Percentiles rank a stretch among this genome's conserved stretches.
These are phyloP conservation scores for Nymphaea thermarum DNA, from an alignment of 164 flowering plant species.

Conservation along the genomic window DNA sequence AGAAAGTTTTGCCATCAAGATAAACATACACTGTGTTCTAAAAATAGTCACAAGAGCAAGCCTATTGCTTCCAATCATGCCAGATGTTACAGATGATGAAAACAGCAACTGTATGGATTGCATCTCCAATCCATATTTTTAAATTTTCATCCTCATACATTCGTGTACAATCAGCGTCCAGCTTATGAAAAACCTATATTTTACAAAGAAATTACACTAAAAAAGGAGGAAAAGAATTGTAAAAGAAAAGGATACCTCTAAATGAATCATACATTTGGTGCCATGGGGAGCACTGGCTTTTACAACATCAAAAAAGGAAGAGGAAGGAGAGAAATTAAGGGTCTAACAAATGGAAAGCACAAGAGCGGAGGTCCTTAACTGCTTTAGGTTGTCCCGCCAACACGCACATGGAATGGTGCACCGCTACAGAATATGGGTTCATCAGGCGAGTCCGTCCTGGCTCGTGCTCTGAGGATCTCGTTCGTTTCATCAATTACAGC, in stretches of 20 bases:
- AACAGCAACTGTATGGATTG: too few species aligned
- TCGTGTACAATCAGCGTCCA: not conserved
- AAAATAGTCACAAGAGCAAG: too few species aligned
- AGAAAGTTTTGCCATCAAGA: too few species aligned
- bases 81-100: too few species aligned
- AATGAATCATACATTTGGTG: not conserved
- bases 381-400: slow-evolving; percentile 43
- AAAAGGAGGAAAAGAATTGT: too few species aligned
- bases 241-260: too few species aligned
- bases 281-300: not conserved
- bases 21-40: too few species aligned
- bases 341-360: not conserved
- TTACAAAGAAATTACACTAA: not conserved
- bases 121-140: too few species aligned
- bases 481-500: slow-evolving; percentile 83
- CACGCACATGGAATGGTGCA: slow-evolving; percentile 82
- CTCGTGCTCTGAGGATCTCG: slow-evolving; percentile 81
- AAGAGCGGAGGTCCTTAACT: not conserved
- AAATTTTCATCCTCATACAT: not conserved
- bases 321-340: not conserved
- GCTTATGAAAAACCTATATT: not conserved
- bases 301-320: not conserved
- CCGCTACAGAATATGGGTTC: slow-evolving; percentile 94
- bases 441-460: slow-evolving; percentile 53
- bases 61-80: too few species aligned